These are phyloP conservation scores for Cercis canadensis DNA, from an alignment of 306 rosid genomes.

Conservation along the genomic window DNA sequence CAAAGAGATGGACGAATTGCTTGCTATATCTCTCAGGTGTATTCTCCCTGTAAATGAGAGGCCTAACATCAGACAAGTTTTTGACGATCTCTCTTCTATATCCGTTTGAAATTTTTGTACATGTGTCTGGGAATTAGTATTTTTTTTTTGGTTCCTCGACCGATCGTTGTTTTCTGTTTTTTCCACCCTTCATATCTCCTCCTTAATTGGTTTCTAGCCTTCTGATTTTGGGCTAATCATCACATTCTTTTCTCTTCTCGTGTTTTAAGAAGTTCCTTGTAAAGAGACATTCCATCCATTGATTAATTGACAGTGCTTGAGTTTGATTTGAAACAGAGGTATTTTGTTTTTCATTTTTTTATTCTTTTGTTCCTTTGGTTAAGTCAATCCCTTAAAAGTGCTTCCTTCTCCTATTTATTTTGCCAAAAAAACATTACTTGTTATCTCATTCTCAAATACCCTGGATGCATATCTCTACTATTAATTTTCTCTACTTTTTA, in stretches of 20 bases:
- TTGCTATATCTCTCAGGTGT: conserved; percentile 84
- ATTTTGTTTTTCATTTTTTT: not conserved
- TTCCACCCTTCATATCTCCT: conserved; percentile 47
- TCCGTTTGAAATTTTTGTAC: conserved; percentile 77
- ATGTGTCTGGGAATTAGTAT: conserved; percentile 79
- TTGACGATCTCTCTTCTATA: conserved; percentile 81
- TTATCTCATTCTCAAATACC: too few relatives aligned
- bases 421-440: too few relatives aligned
- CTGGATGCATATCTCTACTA: too few relatives aligned
- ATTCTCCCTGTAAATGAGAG: conserved; percentile 98
- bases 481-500: too few relatives aligned
- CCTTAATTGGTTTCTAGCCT: conserved; percentile 71
- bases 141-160: conserved; percentile 81
- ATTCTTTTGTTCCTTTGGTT: not conserved
- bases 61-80: conserved; percentile 99
- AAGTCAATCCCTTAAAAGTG: too few relatives aligned
- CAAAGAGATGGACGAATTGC: conserved; percentile 81
- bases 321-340: conserved; percentile 58
- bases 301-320: conserved; percentile 69
- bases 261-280: conserved; percentile 62
- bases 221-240: conserved; percentile 68
- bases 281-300: conserved; percentile 72
- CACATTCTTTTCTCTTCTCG: conserved; percentile 62
- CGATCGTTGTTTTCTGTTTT: conserved; percentile 55
- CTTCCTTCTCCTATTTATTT: too few relatives aligned